Evolutionary conservation across 139 green algal genomes (phyloP).

Genomic region (Tetradesmus lagerheimii): DNA sequence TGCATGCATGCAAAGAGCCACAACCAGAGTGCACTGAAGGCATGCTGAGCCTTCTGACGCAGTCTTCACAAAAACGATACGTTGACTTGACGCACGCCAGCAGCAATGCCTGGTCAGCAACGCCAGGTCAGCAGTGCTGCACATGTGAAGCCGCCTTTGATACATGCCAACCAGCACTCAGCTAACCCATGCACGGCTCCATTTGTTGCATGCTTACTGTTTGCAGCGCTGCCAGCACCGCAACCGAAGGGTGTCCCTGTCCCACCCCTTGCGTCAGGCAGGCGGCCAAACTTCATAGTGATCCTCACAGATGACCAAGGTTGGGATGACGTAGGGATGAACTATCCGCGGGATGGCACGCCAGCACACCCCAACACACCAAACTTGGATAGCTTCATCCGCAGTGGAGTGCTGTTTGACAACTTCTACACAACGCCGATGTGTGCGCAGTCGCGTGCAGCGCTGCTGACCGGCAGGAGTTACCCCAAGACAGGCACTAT

Average conservation of each 20-base stretch:
- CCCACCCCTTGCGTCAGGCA: not conserved
- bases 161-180: too few relatives aligned
- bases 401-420: not conserved
- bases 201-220: not conserved
- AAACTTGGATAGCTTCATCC: constrained; percentile 34
- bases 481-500: constrained; percentile 5
- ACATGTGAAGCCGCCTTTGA: too few relatives aligned
- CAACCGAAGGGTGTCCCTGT: not conserved
- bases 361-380: constrained; percentile 20
- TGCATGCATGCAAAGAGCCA: too few relatives aligned
- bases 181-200: too few relatives aligned
- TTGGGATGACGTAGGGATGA: constrained; percentile 28
- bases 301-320: constrained; percentile 42
- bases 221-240: constrained; percentile 14
- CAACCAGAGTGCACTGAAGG: too few relatives aligned
- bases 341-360: not conserved
- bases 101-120: too few relatives aligned
- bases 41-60: too few relatives aligned
- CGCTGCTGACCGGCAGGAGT: constrained; percentile 27
- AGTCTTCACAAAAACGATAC: too few relatives aligned
- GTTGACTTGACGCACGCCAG: too few relatives aligned
- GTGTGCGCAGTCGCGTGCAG: constrained; percentile 30
- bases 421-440: constrained; percentile 39
- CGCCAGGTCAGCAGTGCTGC: too few relatives aligned
- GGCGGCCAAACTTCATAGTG: constrained; percentile 37